phyloP scores from a whole-genome alignment of 2,329 filamentous ascomycete species.

The Parastagonospora avenae region DNA sequence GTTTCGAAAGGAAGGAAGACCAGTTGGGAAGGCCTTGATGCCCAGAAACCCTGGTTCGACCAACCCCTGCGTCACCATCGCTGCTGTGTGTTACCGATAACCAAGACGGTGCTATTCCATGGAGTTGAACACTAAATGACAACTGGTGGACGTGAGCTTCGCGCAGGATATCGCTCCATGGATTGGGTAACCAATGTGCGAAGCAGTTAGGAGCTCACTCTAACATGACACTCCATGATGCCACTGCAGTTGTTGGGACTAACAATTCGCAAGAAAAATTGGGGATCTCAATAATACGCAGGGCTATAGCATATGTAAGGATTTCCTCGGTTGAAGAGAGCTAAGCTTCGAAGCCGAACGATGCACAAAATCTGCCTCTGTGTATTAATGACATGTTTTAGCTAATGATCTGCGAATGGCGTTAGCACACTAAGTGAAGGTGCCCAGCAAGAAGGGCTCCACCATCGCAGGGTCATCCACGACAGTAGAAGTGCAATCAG shows the following conservation, averaged over 20 bases:
- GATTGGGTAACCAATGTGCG: conserved; percentile 8
- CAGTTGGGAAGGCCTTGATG: conserved; percentile 35
- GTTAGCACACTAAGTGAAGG: conserved; percentile 23
- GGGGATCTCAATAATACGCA: conserved; percentile 3
- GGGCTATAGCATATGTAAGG: conserved; percentile 26
- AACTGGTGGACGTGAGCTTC: not conserved
- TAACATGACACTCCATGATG: conserved; percentile 26
- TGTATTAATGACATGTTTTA: conserved; percentile 32
- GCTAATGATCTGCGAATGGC: conserved; percentile 26
- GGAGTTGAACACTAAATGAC: not conserved
- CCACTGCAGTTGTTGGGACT: conserved; percentile 6
- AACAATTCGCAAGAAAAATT: conserved; percentile 6
- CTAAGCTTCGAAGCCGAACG: conserved; percentile 15
- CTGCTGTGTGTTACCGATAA: not conserved
- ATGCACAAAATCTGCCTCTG: conserved; percentile 18
- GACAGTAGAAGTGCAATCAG: conserved; percentile 22
- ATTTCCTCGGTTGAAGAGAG: conserved; percentile 21
- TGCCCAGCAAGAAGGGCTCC: conserved; percentile 18
- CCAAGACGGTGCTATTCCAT: not conserved
- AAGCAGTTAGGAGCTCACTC: conserved; percentile 8
- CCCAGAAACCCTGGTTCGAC: conserved; percentile 29
- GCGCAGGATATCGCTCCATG: not conserved
- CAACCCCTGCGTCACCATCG: conserved; percentile 2
- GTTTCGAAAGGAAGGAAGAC: conserved; percentile 17
- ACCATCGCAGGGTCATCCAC: conserved; percentile 12